Conservation (phyloP, 2,329 filamentous ascomycete genomes). For the Aspergillus niger region DNA sequence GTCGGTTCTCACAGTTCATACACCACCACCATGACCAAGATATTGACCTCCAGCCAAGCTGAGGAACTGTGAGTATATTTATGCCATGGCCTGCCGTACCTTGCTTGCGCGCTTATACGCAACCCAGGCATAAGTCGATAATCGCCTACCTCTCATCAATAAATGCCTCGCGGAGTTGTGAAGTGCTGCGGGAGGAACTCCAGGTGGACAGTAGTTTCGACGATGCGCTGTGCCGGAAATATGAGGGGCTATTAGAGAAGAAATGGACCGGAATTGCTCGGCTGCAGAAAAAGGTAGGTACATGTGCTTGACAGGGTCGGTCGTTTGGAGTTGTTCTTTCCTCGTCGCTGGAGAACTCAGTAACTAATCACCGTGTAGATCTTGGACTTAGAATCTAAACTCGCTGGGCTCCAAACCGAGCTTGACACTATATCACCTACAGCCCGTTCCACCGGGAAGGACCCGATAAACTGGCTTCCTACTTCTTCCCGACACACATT, state of each 20-base stretch:
- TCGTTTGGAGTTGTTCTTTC: neutral
- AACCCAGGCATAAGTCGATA: neutral
- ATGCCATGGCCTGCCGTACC: neutral
- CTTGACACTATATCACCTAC: constrained; percentile 16
- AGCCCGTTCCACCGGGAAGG: constrained; percentile 14
- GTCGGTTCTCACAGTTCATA: neutral
- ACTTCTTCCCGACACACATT: constrained; percentile 65
- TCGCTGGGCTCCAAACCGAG: constrained; percentile 54
- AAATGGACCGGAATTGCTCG: constrained; percentile 97
- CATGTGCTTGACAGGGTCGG: neutral
- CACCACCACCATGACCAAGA: constrained; percentile 1
- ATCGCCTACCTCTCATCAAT: neutral
- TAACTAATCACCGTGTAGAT: constrained; percentile 59
- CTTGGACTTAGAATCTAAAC: constrained; percentile 86
- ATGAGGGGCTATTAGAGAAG: constrained; percentile 91
- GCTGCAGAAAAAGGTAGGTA: constrained; percentile 83
- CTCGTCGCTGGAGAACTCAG: neutral
- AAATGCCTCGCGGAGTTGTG: neutral
- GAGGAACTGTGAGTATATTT: neutral
- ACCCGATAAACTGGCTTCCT: constrained; percentile 28
- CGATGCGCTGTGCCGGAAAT: constrained; percentile 73
- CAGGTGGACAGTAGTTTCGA: neutral
- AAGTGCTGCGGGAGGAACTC: neutral
- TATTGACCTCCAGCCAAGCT: constrained; percentile 2
- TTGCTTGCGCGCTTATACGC: constrained; percentile 1